Evolutionary conservation across 2,329 filamentous ascomycete species (phyloP), one percentile per base, ranked within the genome.

Genomic region (Nemania sp.): DNA sequence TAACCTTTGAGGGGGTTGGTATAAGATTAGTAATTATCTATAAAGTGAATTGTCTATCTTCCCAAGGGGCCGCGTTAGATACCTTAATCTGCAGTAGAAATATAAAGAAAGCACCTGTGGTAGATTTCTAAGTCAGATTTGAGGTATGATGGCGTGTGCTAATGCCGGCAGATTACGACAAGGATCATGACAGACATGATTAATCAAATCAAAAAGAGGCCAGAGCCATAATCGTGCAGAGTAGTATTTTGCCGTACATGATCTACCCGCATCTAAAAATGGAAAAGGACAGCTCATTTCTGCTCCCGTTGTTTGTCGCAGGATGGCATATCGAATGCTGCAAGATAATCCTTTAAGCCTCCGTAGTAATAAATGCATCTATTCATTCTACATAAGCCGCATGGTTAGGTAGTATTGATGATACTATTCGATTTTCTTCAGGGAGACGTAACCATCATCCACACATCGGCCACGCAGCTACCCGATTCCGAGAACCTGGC

Each of bases 401-500:
- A 38, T 55, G 10, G 20, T 35, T 1, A 45, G 13, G 32, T 59
- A 15, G 41, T 47, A 61, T 68, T 13, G 20, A 45, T 24, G 29
- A 24, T 20, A 32, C 35, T 41, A 4, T 24, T 22, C 20, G 56
- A 47, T 26, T 38, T 38, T 15, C 15, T 54, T 27, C 6, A 35
- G 20, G 1, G 32, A 58, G 11, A 18, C 38, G 29, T 7, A 10
- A 11, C 29, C 22, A 4, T 29, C 22, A 18, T 29, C n/a, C 22
- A 38, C 51, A 5, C 27, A 52, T 54, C 58, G 38, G 63, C 24
- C 35, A 66, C 11, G 47, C 20, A 66, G 45, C 29, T 47, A 47
- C 45, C 27, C 57, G 27, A 45, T 54, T 62, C 66, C 66, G 47
- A 65, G 57, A 62, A 65, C 66, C 62, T 13, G 57, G 57, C 27